Evolutionary conservation across 169 alveolate genomes (phyloP), one percentile per base, ranked within the genome.

Genomic region (Cryptosporidium canis): DNA sequence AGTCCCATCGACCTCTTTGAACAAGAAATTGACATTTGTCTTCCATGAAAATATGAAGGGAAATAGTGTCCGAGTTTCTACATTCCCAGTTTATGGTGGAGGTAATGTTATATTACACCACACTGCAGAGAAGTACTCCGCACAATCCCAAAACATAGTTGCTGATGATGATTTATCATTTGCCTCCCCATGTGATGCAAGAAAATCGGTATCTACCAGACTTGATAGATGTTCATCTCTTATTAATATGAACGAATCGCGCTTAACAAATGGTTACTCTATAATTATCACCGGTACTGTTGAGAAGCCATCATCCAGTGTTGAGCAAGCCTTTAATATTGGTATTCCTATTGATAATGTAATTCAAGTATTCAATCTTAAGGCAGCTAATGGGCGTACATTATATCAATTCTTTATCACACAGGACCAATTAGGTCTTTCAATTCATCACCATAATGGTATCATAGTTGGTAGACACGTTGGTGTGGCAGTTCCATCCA

Each of bases 311-410:
- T 18, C 39, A 8, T 31, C 58, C 3, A 8, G n/a, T 77, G 43
- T 61, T 24, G 87, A 77, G 18, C 71, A 56, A 7, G 72, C 64
- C 29, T 33, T 77, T 55, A 61, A 61, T 77, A 53, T 41, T 41
- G 70, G 77, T 58, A 14, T 77, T 0, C 72, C 72, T n/a, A n/a
- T n/a, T 9, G 70, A 55, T 0, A 39, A 24, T 18, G 47, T 11
- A 24, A 77, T 77, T 56, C 87, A 77, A 77, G 55, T 77, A 6
- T 77, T 77, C 48, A 77, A 63, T 39, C 58, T 77, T 5, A 77
- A 24, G 39, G 64, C 70, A n/a, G 56, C 11, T 6, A 77, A 61
- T 39, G 72, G 63, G 11, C 87, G 70, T 61, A 63, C 47, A 21
- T 58, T 77, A 24, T 21, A 33, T 58, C 87, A 77, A 29, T 44